Evolutionary conservation across 495 filamentous ascomycete species (phyloP).

Genomic region (Apiosordaria backusii): DNA sequence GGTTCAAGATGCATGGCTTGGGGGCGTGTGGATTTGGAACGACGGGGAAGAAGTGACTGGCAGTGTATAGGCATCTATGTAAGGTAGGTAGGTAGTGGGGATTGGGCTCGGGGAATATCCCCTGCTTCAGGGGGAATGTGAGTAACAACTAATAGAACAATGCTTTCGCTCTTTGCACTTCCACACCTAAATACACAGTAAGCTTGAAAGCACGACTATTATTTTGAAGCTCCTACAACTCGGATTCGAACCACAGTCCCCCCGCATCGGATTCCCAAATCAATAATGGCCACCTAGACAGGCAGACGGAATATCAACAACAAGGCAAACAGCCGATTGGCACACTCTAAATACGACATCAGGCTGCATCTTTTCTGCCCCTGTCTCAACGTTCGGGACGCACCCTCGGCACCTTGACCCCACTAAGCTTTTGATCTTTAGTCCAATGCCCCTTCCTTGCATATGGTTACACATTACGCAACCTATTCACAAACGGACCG

Average conservation of each 20-base stretch:
- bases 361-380: background rate
- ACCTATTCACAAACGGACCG: background rate
- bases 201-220: no score
- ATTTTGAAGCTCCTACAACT: no score
- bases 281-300: no score
- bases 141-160: no score
- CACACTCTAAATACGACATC: background rate
- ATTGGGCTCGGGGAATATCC: no score
- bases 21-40: slow-evolving; percentile 8
- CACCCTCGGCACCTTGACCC: background rate
- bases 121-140: no score
- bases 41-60: slow-evolving; percentile 8
- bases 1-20: background rate
- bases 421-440: background rate
- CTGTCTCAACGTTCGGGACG: background rate
- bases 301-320: background rate
- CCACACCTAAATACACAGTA: no score
- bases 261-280: no score
- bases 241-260: no score
- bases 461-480: background rate
- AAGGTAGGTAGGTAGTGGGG: background rate
- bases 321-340: background rate
- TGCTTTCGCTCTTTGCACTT: no score
- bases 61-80: background rate
- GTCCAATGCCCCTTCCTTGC: background rate